Evolutionary conservation across 768 basidiomycete species (phyloP).

Genomic region (Gloeophyllum trabeum): DNA sequence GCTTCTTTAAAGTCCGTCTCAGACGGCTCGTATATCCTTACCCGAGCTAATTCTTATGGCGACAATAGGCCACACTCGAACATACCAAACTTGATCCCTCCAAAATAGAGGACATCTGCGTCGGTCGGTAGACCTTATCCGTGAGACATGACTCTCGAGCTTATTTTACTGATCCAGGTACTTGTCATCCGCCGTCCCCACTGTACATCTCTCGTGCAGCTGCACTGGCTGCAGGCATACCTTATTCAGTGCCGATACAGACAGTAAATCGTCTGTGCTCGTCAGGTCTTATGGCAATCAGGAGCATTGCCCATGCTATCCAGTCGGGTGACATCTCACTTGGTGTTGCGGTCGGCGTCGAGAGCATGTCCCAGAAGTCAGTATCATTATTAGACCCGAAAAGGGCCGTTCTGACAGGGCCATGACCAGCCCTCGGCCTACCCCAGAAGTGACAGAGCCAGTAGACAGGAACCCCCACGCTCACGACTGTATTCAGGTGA

Average conservation of each 20-base stretch:
- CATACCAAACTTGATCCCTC: constrained; percentile 57
- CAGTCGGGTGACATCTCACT: constrained; percentile 73
- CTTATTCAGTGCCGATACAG: constrained; percentile 75
- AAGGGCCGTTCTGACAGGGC: constrained; percentile 2
- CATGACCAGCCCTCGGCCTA: constrained; percentile 52
- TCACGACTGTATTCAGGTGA: constrained; percentile 65
- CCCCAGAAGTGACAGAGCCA: constrained; percentile 48
- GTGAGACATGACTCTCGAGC: not conserved
- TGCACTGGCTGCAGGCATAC: constrained; percentile 82
- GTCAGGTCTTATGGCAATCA: constrained; percentile 90
- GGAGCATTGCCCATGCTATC: constrained; percentile 82
- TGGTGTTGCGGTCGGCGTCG: constrained; percentile 77
- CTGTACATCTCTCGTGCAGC: constrained; percentile 79
- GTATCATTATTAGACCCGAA: constrained; percentile 13
- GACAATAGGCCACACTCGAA: constrained; percentile 50
- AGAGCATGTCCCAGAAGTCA: constrained; percentile 76
- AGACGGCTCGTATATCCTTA: not conserved
- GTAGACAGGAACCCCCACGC: constrained; percentile 54
- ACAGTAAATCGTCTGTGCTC: constrained; percentile 92
- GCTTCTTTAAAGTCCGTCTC: constrained; percentile 60
- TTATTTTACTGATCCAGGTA: constrained; percentile 32
- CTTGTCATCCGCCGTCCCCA: constrained; percentile 76
- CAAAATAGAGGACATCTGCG: constrained; percentile 74
- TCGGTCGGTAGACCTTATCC: constrained; percentile 36
- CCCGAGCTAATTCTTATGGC: not conserved